Evolutionary conservation across 805 yeast genomes (phyloP), one percentile per base, ranked within the genome.

Genomic region (Tetrapisispora fleetii): DNA sequence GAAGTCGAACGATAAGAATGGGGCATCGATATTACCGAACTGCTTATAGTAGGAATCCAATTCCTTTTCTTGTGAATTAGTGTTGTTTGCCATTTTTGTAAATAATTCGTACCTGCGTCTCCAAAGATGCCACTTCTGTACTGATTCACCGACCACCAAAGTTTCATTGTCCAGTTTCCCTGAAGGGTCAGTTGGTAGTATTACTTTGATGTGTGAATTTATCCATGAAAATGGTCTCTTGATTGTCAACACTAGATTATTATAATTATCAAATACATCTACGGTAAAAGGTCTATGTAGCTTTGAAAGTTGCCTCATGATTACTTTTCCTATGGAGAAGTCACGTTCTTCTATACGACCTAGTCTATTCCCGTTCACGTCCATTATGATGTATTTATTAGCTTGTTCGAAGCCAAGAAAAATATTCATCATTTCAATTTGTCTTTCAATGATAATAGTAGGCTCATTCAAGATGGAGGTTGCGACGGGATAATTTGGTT

Each of bases 81-180:
- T 24, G 28, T 8, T 24, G 28, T 24, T 24, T 24, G 28, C 4
- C 8, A 24, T 8, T 8, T 56, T 54, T 54, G 76, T 71, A 62
- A 86, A 93, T 56, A 93, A 69, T 59, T 90, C 87, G 65, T 93
- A 93, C 44, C 83, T 69, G 50, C 99, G 73, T 62, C 98, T 76
- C 96, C 96, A 90, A 39, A 83, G 71, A 69, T 93, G 98, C 96
- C 96, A 93, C 54, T 84, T 81, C 65, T 93, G 99, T 5, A 85
- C 79, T 27, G 87, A 77, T 63, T 91, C 97, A 1, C 98, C 98
- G 18, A 93, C 69, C 4, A 80, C 59, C 1, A 69, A 61, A 0
- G 73, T 76, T 14, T 68, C 68, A 43, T 45, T 24, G 13, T 48
- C 48, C 21, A 17, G 3, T 30, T 32, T 5, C 2, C 10, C 14